Evolutionary conservation across 331 rosid species (phyloP).

Genomic region (Acacia concinna): DNA sequence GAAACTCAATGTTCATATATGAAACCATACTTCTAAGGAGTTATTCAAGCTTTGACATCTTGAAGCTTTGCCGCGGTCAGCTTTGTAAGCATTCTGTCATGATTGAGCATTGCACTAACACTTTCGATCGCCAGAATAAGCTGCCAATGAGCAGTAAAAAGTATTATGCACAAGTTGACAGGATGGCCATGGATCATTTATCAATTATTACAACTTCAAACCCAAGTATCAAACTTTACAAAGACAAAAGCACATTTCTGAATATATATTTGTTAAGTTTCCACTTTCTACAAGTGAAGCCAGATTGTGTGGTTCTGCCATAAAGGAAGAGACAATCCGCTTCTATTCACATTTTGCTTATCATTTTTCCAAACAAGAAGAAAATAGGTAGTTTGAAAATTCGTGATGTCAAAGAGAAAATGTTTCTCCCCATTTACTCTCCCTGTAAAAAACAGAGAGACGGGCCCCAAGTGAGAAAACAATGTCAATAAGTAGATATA

Average conservation of each 20-base stretch:
- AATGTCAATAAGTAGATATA: background rate
- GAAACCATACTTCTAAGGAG: constrained; percentile 6
- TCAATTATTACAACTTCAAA: constrained; percentile 3
- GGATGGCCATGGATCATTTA: background rate
- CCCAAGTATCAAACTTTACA: background rate
- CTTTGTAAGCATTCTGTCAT: constrained; percentile 75
- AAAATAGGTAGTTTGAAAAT: background rate
- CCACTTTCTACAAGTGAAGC: background rate
- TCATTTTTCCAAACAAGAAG: background rate
- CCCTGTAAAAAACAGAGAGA: background rate
- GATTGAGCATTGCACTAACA: constrained; percentile 83
- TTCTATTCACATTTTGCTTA: background rate
- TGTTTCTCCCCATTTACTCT: background rate
- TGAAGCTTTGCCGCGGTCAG: constrained; percentile 47
- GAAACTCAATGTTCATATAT: constrained; percentile 7
- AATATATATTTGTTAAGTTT: no score
- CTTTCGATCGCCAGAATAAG: constrained; percentile 83
- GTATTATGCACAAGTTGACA: constrained; percentile 11
- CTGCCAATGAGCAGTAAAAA: constrained; percentile 46
- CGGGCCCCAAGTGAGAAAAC: background rate
- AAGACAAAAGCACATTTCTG: background rate
- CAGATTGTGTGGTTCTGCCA: background rate
- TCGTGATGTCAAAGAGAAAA: background rate
- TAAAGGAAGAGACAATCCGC: background rate
- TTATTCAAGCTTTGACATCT: constrained; percentile 47